Evolutionary conservation across 2,329 filamentous ascomycete species (phyloP), one percentile per base, ranked within the genome.

Genomic region (Dothistroma pini): DNA sequence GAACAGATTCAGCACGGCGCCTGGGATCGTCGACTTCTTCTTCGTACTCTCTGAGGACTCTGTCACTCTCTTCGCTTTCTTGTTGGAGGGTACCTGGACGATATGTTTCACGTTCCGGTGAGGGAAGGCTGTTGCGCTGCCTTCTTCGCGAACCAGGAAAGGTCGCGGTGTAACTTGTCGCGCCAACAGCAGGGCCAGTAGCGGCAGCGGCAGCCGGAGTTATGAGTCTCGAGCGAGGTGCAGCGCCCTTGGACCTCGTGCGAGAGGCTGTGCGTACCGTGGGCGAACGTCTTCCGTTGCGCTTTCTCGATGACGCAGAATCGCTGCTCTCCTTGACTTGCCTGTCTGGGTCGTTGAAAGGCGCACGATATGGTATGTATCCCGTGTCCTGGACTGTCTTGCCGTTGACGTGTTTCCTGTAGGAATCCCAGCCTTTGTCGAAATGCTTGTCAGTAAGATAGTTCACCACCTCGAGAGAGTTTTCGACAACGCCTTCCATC

Each of bases 21-120:
- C 54, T 53, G 1, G 70, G 71, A 57, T 73, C 71, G 70, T 72
- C 70, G 34, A 52, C 58, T 61, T 73, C 71, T 58, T 63, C 62
- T 62, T 71, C 68, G 70, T 73, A 74, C 11, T 63, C 66, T 41
- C 64, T 52, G 22, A 69, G 62, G 32, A 72, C 64, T 12, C 64
- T 63, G 47, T 70, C 69, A 52, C 61, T 66, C 21, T 56, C 60
- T 44, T 62, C 49, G 53, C 66, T 69, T 55, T 71, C 62, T 31
- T 62, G 66, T 34, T 68, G 68, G 19, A 69, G 59, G 48, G 62
- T 66, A 34, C 68, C 22, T 14, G 56, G 12, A 59, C 29, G 54
- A 48, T 59, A 50, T 60, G 54, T 34, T 19, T 65, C 64, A 19
- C 57, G 62, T 32, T 63, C 62, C 10, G 65, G 61, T n/a, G 55